Evolutionary conservation across 768 basidiomycete species (phyloP), one percentile per base, ranked within the genome.

Genomic region (Mycena crocata): DNA sequence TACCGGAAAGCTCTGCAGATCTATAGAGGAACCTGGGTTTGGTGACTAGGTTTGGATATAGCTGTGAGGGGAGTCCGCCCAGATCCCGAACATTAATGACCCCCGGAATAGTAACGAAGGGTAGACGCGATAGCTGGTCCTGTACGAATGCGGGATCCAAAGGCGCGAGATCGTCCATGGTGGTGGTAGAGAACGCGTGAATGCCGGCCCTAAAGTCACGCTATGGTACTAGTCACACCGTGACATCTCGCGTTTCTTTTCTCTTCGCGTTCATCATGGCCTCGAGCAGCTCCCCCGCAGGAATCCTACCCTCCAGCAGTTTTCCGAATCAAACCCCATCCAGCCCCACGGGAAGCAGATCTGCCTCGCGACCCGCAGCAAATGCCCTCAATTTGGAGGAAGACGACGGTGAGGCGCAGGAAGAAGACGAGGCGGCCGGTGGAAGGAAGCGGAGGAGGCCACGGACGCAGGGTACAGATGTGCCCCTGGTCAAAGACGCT

Each of bases 401-500:
- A 48, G 89, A 88, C 64, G 89, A 88, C 55, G 84, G 81, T n/a
- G 80, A 82, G 63, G 80, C 80, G 42, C 80, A 80, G 21, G 79
- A 76, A 13, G 75, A 76, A 9, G 72, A 78, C 40, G 84, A 86
- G 32, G 82, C 77, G 10, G 59, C 76, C 5, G 76, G 73, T 10
- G 69, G 70, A n/a, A 75, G 76, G 28, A 82, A 79, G 60, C 76
- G 84, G 21, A 82, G 86, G 62, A 82, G 85, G 61, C 84, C 85
- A 45, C 83, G 85, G 60, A 82, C 83, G 15, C 84, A 84, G 63
- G 81, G 79, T 13, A 86, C 86, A 5, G 93, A 96, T 72, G 87
- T 98, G 0, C 93, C 96, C 3, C 82, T 94, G 55, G 96, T 99
- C 2, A 91, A 90, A 72, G 98, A 99, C 79, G 90, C 93, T 34